A percentile compares a stretch with the other conserved stretches of the same genome.
Conservation (phyloP, 2,329 filamentous ascomycete genomes). For the Monilinia fructicola region DNA sequence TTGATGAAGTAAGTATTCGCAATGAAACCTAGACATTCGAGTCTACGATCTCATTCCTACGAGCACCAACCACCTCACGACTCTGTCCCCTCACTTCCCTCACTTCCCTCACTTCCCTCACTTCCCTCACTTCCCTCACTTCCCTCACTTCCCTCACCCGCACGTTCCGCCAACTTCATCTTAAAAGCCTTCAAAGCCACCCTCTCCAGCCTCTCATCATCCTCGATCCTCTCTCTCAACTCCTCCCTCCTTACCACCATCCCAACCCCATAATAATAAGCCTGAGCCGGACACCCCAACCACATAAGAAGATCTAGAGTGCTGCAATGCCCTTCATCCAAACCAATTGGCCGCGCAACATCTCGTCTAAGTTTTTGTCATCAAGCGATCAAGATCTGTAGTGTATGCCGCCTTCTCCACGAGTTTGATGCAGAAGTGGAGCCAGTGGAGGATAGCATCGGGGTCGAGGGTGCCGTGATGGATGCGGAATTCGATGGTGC, state of each 20-base stretch:
- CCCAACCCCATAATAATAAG: neutral
- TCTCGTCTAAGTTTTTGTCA: neutral
- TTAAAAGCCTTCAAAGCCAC: no score
- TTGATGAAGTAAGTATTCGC: no score
- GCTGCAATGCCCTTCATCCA: neutral
- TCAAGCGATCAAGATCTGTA: neutral
- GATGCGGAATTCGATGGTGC: constrained; percentile 37
- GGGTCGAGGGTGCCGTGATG: constrained; percentile 33
- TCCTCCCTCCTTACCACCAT: neutral
- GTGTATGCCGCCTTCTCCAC: constrained; percentile 9
- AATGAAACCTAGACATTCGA: no score
- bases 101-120: no score
- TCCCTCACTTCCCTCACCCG: no score
- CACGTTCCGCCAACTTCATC: no score
- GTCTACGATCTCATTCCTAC: no score
- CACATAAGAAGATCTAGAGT: constrained; percentile 6
- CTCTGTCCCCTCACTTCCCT: no score
- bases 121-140: no score
- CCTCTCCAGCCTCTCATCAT: no score
- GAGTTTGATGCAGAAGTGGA: constrained; percentile 26
- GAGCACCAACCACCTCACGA: no score
- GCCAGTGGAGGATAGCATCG: constrained; percentile 29
- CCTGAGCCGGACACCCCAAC: constrained; percentile 1
- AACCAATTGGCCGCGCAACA: neutral
- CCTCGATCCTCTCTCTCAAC: no score